Conservation (phyloP, 2,329 filamentous ascomycete species). For the Xylaria hypoxylon region DNA sequence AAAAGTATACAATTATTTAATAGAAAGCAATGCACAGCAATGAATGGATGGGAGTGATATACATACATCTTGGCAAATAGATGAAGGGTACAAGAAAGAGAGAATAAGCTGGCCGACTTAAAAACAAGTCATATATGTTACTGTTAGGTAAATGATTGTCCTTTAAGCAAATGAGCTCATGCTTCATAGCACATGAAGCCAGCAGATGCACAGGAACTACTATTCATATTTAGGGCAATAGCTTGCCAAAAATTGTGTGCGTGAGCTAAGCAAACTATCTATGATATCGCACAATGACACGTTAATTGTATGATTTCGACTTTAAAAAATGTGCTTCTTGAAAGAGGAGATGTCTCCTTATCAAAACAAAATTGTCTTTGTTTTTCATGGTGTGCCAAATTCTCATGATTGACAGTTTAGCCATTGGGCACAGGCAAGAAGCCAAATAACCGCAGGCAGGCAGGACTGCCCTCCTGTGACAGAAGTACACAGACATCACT, state of each 20-base stretch:
- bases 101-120: not conserved
- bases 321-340: not conserved
- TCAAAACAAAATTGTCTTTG: not conserved
- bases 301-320: not conserved
- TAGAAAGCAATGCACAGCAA: not conserved
- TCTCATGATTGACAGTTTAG: not conserved
- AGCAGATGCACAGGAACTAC: too few relatives aligned
- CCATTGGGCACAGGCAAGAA: not conserved
- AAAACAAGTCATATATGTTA: not conserved
- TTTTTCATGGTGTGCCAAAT: not conserved
- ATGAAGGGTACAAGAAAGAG: not conserved
- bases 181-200: not conserved
- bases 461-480: not conserved
- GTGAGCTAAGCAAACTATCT: not conserved
- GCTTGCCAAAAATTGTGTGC: not conserved
- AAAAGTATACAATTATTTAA: not conserved
- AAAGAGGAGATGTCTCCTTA: not conserved
- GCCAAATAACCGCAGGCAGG: not conserved
- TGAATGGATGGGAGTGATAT: too few relatives aligned
- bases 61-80: not conserved
- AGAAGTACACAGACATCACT: not conserved
- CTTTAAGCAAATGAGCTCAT: not conserved
- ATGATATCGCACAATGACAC: not conserved
- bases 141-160: not conserved
- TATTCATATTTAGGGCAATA: not conserved